Base-by-base conservation (phyloP, 2,329 filamentous ascomycete genomes). In the Sarocladium kiliense region DNA sequence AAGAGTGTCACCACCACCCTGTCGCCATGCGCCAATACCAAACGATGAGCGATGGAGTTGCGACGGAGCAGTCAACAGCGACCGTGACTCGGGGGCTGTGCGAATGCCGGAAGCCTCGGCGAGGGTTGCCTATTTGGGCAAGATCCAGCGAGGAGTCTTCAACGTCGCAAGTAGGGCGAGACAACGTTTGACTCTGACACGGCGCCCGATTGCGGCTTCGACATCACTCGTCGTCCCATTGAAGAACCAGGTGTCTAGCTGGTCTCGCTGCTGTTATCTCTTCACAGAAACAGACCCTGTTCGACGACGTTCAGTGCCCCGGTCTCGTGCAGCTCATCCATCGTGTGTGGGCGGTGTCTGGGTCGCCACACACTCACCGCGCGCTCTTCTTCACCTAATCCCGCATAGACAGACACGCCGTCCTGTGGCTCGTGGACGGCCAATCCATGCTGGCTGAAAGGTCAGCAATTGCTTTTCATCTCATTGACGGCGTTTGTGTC, bases 231-330 rank as follows among this genome's bases (percentile, higher is more conserved):
- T 39, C 51, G 30, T 27, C 27, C 34, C 34, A 37, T 54, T 39
- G 25, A 37, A 54, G 51, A 47, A 47, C 41, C 18, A 18, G 44
- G 44, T 27, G 11, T 47, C 44, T n/a, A 47, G 44, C 44, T 47
- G 44, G 25, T 30, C 44, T 47, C 44, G 44, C 44, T 47, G 44
- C 23, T 47, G 23, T 14, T 30, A 18, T 26, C 44, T 26, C 27
- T 26, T 47, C 44, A 10, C 41, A 44, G 41, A 44, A 27, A 27
- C 44, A 27, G 44, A 30, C 44, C 44, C 44, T 27, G 44, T 47
- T 30, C 19, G 25, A 26, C 41, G 14, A 45, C 41, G 18, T 23
- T 45, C 41, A 16, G 41, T 23, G 41, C 41, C 18, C 41, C 41
- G 4, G 41, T 45, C 41, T 45, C 41, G 41, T 45, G 18, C 18